A percentile compares a stretch with the other conserved stretches of the same genome.
Evolutionary conservation across 78 protist genomes (phyloP).

Genomic region (Creolimax fragrantissima): DNA sequence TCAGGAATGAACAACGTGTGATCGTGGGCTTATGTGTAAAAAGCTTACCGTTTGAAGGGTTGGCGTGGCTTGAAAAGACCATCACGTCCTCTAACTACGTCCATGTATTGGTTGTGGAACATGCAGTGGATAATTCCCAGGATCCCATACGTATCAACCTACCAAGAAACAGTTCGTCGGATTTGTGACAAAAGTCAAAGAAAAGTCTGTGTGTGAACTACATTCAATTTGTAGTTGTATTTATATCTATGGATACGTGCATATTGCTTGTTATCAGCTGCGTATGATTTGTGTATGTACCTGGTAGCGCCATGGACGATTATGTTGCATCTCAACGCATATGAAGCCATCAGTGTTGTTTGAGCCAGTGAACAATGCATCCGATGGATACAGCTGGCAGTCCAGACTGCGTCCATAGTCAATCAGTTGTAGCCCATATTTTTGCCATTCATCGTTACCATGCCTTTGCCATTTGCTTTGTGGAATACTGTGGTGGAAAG

Average conservation of each 20-base stretch:
- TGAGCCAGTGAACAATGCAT: neutral
- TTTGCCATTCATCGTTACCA: constrained; percentile 37
- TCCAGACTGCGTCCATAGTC: constrained; percentile 50
- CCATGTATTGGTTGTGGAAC: constrained; percentile 9
- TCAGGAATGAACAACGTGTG: neutral
- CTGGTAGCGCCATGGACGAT: constrained; percentile 21
- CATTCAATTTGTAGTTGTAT: no score
- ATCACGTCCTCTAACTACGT: neutral
- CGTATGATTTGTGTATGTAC: no score
- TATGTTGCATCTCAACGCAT: constrained; percentile 23
- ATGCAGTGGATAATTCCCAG: constrained; percentile 12
- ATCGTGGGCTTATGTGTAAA: neutral
- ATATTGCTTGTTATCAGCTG: no score
- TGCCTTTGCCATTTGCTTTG: constrained; percentile 15
- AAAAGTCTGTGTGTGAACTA: no score
- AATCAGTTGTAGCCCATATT: constrained; percentile 40
- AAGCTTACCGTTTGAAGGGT: neutral
- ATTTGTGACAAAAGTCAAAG: neutral
- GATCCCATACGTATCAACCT: constrained; percentile 6
- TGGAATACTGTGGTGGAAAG: neutral
- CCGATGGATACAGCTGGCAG: constrained; percentile 17
- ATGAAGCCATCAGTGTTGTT: neutral
- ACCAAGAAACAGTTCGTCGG: neutral
- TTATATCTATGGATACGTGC: no score
- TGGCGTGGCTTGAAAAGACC: neutral